Conservation (phyloP, 345 rosid species). For the sweet orange (Citrus sinensis) region DVS_A1.0 CM039163.1:13729001-13729500, state of each 20-base stretch:
- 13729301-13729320: slow-evolving; percentile 10
- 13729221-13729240: slow-evolving; percentile 34
- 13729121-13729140: too few relatives aligned
- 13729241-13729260: slow-evolving; percentile 31
- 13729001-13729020: neutral
- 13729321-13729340: slow-evolving; percentile 47
- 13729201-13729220: slow-evolving; percentile 25
- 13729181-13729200: neutral
- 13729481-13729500: too few relatives aligned
- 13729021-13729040: neutral
- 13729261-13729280: slow-evolving; percentile 16
- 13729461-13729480: neutral
- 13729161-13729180: too few relatives aligned
- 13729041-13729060: too few relatives aligned
- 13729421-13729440: slow-evolving; percentile 1
- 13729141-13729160: too few relatives aligned
- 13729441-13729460: neutral
- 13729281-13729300: neutral
- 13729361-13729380: slow-evolving; percentile 43
- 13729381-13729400: slow-evolving; percentile 59
- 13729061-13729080: too few relatives aligned
- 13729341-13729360: slow-evolving; percentile 58
- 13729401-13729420: slow-evolving; percentile 32
- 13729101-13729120: too few relatives aligned
- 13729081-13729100: too few relatives aligned